These are phyloP conservation scores for Cucurbita ficifolia DNA, from an alignment of 306 rosid genomes.

Conservation along the genomic window DNA sequence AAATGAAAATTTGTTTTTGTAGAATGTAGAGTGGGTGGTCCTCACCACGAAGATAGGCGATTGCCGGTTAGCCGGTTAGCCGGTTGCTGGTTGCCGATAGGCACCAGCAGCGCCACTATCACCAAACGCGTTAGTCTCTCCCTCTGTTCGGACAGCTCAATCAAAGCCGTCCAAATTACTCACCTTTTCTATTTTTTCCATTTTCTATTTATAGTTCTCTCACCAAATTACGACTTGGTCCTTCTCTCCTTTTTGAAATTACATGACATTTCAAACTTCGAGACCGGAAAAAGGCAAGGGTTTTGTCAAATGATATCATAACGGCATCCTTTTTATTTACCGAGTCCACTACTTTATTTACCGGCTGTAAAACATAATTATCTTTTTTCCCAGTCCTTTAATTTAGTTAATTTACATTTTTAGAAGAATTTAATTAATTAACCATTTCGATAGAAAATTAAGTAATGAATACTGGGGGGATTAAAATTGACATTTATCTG, in stretches of 20 bases:
- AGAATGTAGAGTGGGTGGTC: not conserved
- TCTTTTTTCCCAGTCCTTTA: too few species aligned
- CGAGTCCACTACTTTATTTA: not conserved
- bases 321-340: not conserved
- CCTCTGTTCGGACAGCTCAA: constrained; percentile 1
- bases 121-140: not conserved
- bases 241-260: not conserved
- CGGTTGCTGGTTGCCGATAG: not conserved
- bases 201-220: not conserved
- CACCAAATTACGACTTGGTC: not conserved
- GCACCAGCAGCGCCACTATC: not conserved
- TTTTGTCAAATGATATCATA: not conserved
- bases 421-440: too few species aligned
- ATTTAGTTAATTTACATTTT: too few species aligned
- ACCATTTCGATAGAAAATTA: not conserved
- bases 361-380: not conserved
- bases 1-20: not conserved
- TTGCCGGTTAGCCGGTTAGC: not conserved
- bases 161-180: constrained; percentile 5
- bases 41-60: not conserved
- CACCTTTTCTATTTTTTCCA: not conserved
- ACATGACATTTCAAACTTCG: not conserved
- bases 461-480: not conserved
- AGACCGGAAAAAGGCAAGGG: not conserved
- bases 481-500: not conserved